These are phyloP conservation scores for Thelonectria blattea DNA, from an alignment of 2,329 filamentous ascomycete genomes.

Conservation along the genomic window DNA sequence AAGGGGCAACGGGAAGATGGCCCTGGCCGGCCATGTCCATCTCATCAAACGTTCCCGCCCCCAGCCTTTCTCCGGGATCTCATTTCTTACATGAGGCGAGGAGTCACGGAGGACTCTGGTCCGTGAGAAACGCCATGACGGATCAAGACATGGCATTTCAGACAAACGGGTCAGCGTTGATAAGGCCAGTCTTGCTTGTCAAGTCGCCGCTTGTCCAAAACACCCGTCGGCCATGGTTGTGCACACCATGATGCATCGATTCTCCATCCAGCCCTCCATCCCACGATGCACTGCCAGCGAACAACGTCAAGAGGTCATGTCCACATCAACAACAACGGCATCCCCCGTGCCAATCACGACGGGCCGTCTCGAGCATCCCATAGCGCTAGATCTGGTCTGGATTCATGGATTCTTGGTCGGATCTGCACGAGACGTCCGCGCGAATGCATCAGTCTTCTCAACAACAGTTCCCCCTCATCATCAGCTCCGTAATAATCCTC, in stretches of 20 bases:
- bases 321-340: conserved; percentile 19
- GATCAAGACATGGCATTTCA: background rate
- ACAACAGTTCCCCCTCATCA: conserved; percentile 28
- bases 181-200: background rate
- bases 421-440: conserved; percentile 35
- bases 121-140: background rate
- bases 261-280: background rate
- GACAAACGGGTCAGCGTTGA: background rate
- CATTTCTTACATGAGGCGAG: background rate
- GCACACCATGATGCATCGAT: background rate
- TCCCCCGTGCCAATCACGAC: conserved; percentile 29
- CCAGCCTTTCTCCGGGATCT: conserved; percentile 27
- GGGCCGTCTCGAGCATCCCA: background rate
- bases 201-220: no score
- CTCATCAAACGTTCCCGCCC: conserved; percentile 17
- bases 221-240: no score
- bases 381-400: conserved; percentile 28
- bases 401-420: conserved; percentile 24
- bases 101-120: background rate
- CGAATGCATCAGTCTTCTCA: conserved; percentile 28
- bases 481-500: conserved; percentile 4
- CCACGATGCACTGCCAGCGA: conserved; percentile 41
- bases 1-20: conserved; percentile 19
- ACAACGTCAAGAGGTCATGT: conserved; percentile 35
- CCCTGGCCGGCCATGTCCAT: conserved; percentile 27